Evolutionary conservation across 2,329 filamentous ascomycete species (phyloP).

Genomic region (Trichoderma polysporum): DNA sequence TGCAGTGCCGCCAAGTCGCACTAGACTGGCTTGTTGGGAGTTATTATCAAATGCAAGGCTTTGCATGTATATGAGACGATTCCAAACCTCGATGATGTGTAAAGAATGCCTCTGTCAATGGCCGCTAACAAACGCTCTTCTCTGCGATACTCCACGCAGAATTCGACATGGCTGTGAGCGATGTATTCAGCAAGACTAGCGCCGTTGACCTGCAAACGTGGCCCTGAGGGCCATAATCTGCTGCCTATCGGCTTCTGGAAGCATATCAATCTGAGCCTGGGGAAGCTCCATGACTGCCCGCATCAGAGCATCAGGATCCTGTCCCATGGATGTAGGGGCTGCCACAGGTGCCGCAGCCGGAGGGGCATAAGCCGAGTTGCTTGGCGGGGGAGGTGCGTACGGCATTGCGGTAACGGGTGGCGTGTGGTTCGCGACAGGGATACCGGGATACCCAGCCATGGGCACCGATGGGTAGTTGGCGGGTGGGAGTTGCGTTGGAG

Average conservation of each 20-base stretch:
- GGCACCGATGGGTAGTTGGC: conserved; percentile 38
- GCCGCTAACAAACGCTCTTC: neutral
- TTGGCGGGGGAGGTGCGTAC: conserved; percentile 45
- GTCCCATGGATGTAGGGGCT: conserved; percentile 37
- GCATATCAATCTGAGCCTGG: conserved; percentile 73
- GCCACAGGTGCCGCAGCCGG: conserved; percentile 36
- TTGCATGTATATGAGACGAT: neutral
- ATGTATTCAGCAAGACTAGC: conserved; percentile 23
- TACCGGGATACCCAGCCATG: conserved; percentile 39
- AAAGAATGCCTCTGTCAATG: neutral
- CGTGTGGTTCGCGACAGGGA: conserved; percentile 43
- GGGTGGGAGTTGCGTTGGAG: conserved; percentile 32
- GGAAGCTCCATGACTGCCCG: conserved; percentile 79
- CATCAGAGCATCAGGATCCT: conserved; percentile 71
- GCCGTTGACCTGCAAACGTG: conserved; percentile 50
- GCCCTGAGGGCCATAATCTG: conserved; percentile 79
- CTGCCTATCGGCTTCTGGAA: conserved; percentile 71
- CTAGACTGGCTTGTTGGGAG: neutral
- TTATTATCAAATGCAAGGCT: neutral
- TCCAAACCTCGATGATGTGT: neutral
- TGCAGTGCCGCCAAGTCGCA: neutral
- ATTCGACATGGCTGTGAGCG: neutral
- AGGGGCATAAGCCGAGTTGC: conserved; percentile 39
- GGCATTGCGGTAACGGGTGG: conserved; percentile 47
- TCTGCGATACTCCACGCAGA: neutral